Evolutionary conservation across 2,329 filamentous ascomycete species (phyloP), one percentile per base, ranked within the genome.

Genomic region (Shiraia sp.): DNA sequence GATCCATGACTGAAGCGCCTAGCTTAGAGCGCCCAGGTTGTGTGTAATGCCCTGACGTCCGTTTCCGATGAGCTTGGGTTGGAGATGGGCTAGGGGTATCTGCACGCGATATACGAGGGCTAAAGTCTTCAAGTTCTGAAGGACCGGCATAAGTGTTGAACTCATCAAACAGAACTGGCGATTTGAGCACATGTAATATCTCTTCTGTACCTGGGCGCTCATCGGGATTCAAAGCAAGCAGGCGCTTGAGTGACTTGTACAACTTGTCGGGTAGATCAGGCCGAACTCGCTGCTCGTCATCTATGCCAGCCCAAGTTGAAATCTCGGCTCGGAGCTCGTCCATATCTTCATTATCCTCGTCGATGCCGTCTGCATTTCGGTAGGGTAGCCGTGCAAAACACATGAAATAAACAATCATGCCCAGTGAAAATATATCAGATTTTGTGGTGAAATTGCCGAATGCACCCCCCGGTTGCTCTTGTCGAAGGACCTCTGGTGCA

Each of bases 351-450:
- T 90, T 84, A 62, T 97, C 92, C 67, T 97, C 92, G 45, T 96
- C 83, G 15, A 95, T 78, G 3, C 86, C 79, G 63, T 97, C 92
- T 37, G 91, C 89, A 55, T 86, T 88, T 16, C 73, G 77, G 63
- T 97, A 99, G 0, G 93, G 93, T 9, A 99, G 78, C 32, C 86
- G 80, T 1, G 87, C 89, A 65, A 99, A 99, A 66, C 93, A 99
- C 78, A 99, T 87, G 63, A 99, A 99, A 68, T 97, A 95, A 3
- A 99, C 79, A 41, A 97, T 97, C 92, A 99, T 96, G 34, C 93
- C 93, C 0, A 99, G 75, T 1, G 91, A 96, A 69, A 99, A 99
- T n/a, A 99, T 87, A 62, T 99, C 93, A 0, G 91, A 96, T 64
- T 97, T 99, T 17, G 89, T 91, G 0, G 90, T 96, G 61, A 99